These are phyloP conservation scores for Taiwanofungus camphoratus DNA, from an alignment of 1,284 basidiomycete genomes.

Conservation along the genomic window DNA sequence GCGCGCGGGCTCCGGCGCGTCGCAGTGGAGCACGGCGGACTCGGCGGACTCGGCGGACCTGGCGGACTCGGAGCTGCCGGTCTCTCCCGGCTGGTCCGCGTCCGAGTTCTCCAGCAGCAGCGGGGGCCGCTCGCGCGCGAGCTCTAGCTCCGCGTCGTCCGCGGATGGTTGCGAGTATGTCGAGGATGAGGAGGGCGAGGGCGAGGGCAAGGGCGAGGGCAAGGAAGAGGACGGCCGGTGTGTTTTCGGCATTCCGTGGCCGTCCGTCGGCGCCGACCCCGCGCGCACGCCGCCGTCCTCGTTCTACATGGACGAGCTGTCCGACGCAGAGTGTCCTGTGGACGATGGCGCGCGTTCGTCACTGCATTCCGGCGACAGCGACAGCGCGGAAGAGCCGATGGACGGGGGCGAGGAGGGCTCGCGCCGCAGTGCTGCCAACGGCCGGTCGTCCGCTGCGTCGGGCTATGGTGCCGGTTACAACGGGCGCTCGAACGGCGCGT, in stretches of 20 bases:
- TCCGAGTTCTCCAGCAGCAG: slow-evolving; percentile 12
- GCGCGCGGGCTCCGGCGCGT: slow-evolving; percentile 9
- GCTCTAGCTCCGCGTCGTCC: slow-evolving; percentile 14
- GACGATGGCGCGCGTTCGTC: slow-evolving; percentile 5
- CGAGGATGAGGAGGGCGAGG: slow-evolving; percentile 10
- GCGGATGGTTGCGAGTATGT: slow-evolving; percentile 19
- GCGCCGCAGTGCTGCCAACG: slow-evolving; percentile 2
- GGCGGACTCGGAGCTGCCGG: slow-evolving; percentile 8
- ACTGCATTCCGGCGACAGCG: not conserved
- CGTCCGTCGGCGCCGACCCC: slow-evolving; percentile 12
- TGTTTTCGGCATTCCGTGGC: slow-evolving; percentile 22
- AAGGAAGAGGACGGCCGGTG: slow-evolving; percentile 10
- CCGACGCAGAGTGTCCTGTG: slow-evolving; percentile 10
- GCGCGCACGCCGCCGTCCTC: slow-evolving; percentile 12
- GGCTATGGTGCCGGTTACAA: slow-evolving; percentile 8
- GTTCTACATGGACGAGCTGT: slow-evolving; percentile 10
- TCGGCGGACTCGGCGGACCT: slow-evolving; percentile 6
- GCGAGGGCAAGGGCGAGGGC: slow-evolving; percentile 14
- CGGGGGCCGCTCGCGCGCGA: slow-evolving; percentile 12
- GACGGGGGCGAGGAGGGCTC: slow-evolving; percentile 14
- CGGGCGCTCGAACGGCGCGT: slow-evolving; percentile 12
- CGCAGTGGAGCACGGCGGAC: slow-evolving; percentile 6
- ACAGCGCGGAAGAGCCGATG: slow-evolving; percentile 2
- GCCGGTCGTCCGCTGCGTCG: slow-evolving; percentile 3
- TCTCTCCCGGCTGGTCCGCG: slow-evolving; percentile 12